Evolutionary conservation across 768 basidiomycete genomes (phyloP), one percentile per base, ranked within the genome.

Genomic region (Leccinum imitatum): DNA sequence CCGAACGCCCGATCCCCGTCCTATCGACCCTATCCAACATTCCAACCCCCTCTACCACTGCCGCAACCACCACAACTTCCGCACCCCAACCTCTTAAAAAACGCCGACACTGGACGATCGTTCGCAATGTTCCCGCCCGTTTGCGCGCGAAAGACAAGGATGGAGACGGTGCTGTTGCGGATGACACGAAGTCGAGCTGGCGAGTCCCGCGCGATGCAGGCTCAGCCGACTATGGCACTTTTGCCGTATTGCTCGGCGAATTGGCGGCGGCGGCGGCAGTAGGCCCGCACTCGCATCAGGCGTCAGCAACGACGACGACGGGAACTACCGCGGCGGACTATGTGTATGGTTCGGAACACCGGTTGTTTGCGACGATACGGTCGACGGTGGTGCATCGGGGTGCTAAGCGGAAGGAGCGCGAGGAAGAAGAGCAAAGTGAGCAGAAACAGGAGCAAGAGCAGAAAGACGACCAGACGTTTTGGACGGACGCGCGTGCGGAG

Each of bases 21-120:
- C 55, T 63, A 19, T 69, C 65, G 31, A 69, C 70, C 53, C 37
- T 60, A 25, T 56, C 58, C 9, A 48, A 50, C 13, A 19, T 53
- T 14, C 52, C 33, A 6, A 6, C 56, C 9, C 65, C 56, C 30
- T n/a, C 56, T 3, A 13, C 51, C 27, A 8, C 61, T 19, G 23
- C 21, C 21, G 21, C 46, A 2, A 31, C 64, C 10, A 4, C 41
- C 9, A 9, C 8, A 1, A 53, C 62, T n/a, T 55, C 60, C 2
- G 2, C 47, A 48, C 47, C 21, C 9, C 59, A 23, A 0, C 56
- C 63, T 27, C 47, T 52, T 30, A 57, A 59, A 35, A 77, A 79
- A 57, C 78, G 82, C 54, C 80, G 81, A 11, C 85, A 90, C 67
- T 91, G 89, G 88, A 78, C 76, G 4, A 75, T 91, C 46, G 63